Base-by-base conservation (phyloP, 2,329 filamentous ascomycete species). In the Cytospora chrysosperma region DNA sequence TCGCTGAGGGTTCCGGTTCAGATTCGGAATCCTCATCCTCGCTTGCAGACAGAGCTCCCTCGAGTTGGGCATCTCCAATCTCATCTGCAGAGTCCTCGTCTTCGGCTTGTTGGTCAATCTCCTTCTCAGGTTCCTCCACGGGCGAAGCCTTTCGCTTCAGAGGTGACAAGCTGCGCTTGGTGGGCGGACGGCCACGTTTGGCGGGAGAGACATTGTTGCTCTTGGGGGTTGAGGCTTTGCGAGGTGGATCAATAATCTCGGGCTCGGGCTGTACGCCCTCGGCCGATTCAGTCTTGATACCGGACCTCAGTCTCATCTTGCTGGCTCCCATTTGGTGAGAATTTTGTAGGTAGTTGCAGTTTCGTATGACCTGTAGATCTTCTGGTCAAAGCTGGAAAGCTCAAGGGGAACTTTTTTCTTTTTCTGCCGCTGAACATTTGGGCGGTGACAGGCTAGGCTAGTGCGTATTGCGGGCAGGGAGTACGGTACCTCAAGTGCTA, bases 111-210 rank as follows among this genome's bases (percentile, higher is more conserved):
- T 34, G 24, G 24, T 61, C 28, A 1, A 52, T 5, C 6, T 40
- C 17, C 21, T 64, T 75, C 66, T 83, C 79, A 17, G 80, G 76
- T 69, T 86, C 84, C 34, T 79, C 79, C 27, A 80, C 82, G 24
- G 85, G 80, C 65, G 60, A 50, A 15, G 84, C 84, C 76, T 90
- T 91, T 68, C 88, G 85, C 79, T 91, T 91, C 74, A 84, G 81
- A 4, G 64, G 61, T n/a, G 64, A 64, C 6, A 61, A 49, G 8
- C 53, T 47, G 34, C 59, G 59, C 21, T 61, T 61, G 27, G 55
- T 37, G 10, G 43, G 47, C 3, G 64, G 34, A 4, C 37, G 56
- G 28, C 59, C 61, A 43, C 57, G 53, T 56, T 12, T 55, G 28
- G 37, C 57, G 26, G 57, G 49, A 37, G 61, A 56, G 12, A 53